Conservation (phyloP, 306 rosid species). For the Trifolium subterraneum region DNA sequence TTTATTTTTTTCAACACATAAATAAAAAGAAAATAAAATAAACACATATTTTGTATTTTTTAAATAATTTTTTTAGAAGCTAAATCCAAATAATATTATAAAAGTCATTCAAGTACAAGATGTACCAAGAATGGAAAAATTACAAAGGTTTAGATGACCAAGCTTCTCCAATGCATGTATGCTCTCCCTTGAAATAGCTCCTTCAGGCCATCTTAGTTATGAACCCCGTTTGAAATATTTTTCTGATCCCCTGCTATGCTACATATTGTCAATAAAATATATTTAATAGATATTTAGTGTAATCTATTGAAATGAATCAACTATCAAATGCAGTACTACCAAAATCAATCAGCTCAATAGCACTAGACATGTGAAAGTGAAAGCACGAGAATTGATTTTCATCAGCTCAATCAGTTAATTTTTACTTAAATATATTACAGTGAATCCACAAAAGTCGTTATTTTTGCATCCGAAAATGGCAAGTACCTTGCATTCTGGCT, state of each 20-base stretch:
- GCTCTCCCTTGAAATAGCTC: slow-evolving; percentile 91
- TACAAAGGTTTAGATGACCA: slow-evolving; percentile 47
- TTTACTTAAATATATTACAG: slow-evolving; percentile 37
- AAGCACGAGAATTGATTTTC: slow-evolving; percentile 81
- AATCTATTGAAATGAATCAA: background rate
- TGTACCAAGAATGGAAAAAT: too few relatives aligned
- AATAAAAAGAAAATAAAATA: too few relatives aligned
- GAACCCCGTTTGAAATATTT: slow-evolving; percentile 70
- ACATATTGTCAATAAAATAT: slow-evolving; percentile 34
- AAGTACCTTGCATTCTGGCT: slow-evolving; percentile 91
- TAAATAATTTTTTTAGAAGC: too few relatives aligned
- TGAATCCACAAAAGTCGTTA: slow-evolving; percentile 41
- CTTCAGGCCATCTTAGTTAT: slow-evolving; percentile 80
- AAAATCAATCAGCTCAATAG: slow-evolving; percentile 97
- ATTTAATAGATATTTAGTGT: background rate
- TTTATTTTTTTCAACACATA: too few relatives aligned
- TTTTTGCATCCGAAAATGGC: slow-evolving; percentile 40
- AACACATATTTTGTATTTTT: too few relatives aligned
- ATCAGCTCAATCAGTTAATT: slow-evolving; percentile 61
- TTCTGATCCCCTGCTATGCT: slow-evolving; percentile 78
- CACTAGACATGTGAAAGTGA: slow-evolving; percentile 98
- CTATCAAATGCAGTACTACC: slow-evolving; percentile 64
- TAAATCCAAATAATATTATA: too few relatives aligned
- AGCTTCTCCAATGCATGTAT: slow-evolving; percentile 84
- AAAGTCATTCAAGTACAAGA: too few relatives aligned